These are phyloP conservation scores for Podaxis sp. DNA, from an alignment of 768 basidiomycete genomes.

Conservation along the genomic window DNA sequence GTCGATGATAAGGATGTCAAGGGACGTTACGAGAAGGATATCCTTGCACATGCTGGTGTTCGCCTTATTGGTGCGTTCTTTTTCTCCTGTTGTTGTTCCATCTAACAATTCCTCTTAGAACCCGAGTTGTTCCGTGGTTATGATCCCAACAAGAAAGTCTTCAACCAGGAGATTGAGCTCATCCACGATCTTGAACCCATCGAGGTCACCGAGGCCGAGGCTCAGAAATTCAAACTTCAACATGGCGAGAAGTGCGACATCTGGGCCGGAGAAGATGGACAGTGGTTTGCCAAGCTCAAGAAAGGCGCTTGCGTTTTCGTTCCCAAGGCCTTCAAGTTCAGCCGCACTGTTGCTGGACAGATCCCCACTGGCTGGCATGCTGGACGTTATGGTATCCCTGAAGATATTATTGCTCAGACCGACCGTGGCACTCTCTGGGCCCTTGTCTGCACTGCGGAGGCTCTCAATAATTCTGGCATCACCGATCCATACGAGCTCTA, in stretches of 20 bases:
- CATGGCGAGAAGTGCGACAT: slow-evolving; percentile 96
- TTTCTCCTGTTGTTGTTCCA: neutral
- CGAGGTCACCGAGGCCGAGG: slow-evolving; percentile 89
- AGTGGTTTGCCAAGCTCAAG: slow-evolving; percentile 99
- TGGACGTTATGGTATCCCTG: slow-evolving; percentile 93
- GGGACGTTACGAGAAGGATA: slow-evolving; percentile 92
- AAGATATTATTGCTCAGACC: slow-evolving; percentile 92
- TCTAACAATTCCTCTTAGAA: slow-evolving; percentile 48
- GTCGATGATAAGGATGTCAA: slow-evolving; percentile 98
- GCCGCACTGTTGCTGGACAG: slow-evolving; percentile 92
- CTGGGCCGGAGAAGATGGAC: slow-evolving; percentile 89
- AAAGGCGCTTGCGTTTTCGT: slow-evolving; percentile 92
- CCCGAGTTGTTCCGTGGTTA: slow-evolving; percentile 98
- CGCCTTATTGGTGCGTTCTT: slow-evolving; percentile 82
- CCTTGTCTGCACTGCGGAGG: slow-evolving; percentile 90
- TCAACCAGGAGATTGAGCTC: slow-evolving; percentile 96
- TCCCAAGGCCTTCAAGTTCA: slow-evolving; percentile 95
- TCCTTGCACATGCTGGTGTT: slow-evolving; percentile 87
- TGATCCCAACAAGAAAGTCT: slow-evolving; percentile 95
- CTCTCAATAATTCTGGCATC: slow-evolving; percentile 94
- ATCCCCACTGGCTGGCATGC: slow-evolving; percentile 98
- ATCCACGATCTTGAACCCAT: slow-evolving; percentile 96
- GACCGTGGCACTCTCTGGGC: slow-evolving; percentile 96
- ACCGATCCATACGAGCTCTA: slow-evolving; percentile 98
- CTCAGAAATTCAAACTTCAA: slow-evolving; percentile 92